Evolutionary conservation across 202 grass and related monocot species (phyloP), one percentile per base, ranked within the genome.

Genomic region (Setaria viridis): DNA sequence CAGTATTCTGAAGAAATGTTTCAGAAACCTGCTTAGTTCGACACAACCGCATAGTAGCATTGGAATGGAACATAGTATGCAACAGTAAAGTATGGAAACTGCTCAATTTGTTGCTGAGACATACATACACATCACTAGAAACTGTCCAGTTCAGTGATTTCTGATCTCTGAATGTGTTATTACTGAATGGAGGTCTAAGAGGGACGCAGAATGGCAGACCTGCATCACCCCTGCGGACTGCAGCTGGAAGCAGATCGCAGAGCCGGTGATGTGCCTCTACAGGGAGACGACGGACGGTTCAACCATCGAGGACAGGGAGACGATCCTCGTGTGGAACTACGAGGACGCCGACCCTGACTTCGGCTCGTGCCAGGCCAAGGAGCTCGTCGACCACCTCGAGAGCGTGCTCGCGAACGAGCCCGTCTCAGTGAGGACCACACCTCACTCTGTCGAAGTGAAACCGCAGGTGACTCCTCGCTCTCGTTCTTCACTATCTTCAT

Each of bases 301-400:
- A 6, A 89, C 81, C 53, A 98, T 98, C 21, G 93, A 98, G 64
- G 78, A 93, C 74, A 86, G 89, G 48, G 93, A 98, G 41, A 98
- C 95, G 0, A 14, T 87, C 15, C 87, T 98, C 1, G 95, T 93
- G 34, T 98, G 95, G 95, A 93, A 87, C 62, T 98, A 95, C 8
- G 93, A 98, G 80, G 93, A 98, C 6, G 95, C 95, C 0, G 95
- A 98, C 82, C 89, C 93, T 3, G 93, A 98, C 74, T 98, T 98
- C 20, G 95, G 95, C 10, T 98, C 95, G 33, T 98, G 95, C 80
- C 95, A 95, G 63, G 95, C 95, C 1, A 98, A 98, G 83, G 95
- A 95, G 76, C 95, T 98, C 20, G 88, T 98, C 20, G 86, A 93
- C 71, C 95, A 98, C 42, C 86, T 98, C 14, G 93, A 92, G 67